Evolutionary conservation across 2,329 filamentous ascomycete genomes (phyloP).

Genomic region (Graphiopsis chlorocephala): DNA sequence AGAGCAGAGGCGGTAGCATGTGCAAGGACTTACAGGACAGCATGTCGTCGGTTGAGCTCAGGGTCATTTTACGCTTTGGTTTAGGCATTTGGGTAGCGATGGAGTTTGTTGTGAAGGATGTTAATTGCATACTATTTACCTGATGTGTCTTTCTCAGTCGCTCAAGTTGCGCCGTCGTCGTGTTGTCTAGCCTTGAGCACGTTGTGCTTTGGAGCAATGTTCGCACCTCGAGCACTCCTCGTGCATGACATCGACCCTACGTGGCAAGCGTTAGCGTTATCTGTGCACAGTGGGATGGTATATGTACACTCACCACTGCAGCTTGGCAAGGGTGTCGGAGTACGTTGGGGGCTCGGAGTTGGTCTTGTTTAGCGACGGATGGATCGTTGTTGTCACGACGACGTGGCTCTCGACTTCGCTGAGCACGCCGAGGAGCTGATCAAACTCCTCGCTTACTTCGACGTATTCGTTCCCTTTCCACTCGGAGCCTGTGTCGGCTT

Average conservation of each 20-base stretch:
- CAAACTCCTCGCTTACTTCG: not conserved
- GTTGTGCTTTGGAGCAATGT: too few species aligned
- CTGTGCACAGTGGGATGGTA: too few species aligned
- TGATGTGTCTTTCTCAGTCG: not conserved
- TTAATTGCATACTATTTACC: not conserved
- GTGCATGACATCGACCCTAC: not conserved
- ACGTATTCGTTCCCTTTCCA: accelerated
- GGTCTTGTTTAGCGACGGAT: not conserved
- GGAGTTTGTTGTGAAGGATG: not conserved
- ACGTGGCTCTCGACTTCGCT: not conserved
- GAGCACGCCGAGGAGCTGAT: not conserved
- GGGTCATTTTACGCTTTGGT: not conserved
- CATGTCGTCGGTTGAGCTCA: not conserved
- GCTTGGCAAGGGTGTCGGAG: not conserved
- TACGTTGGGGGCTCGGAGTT: not conserved
- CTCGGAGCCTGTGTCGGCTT: not conserved
- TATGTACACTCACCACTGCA: not conserved
- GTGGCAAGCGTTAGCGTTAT: too few species aligned
- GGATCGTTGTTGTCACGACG: not conserved
- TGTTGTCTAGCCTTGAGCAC: too few species aligned
- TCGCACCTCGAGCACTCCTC: not conserved
- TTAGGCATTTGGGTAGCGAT: not conserved
- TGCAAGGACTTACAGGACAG: not conserved
- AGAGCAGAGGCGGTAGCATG: not conserved
- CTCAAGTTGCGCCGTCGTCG: not conserved